phyloP scores from a whole-genome alignment of 495 filamentous ascomycete species.

The Trichoderma orchidacearum region DNA sequence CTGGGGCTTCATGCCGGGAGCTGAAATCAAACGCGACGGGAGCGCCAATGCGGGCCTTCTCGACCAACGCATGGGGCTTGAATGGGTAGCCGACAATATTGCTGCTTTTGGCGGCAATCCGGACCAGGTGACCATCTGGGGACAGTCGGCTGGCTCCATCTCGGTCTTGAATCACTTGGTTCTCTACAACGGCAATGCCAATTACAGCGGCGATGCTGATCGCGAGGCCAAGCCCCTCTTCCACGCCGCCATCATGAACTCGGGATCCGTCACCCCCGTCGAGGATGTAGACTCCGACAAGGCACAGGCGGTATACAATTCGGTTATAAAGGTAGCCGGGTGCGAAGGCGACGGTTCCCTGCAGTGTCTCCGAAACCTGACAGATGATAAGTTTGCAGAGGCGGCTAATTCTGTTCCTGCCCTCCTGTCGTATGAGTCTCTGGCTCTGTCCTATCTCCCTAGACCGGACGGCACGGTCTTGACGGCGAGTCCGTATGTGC shows the following conservation, averaged over 20 bases:
- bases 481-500: constrained; percentile 26
- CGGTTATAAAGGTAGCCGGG: constrained; percentile 31
- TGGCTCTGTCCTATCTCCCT: constrained; percentile 34
- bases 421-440: constrained; percentile 30
- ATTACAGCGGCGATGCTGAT: constrained; percentile 45
- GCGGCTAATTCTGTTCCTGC: constrained; percentile 39
- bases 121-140: constrained; percentile 28
- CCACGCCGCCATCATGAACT: constrained; percentile 44
- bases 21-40: not conserved
- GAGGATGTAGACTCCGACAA: constrained; percentile 36
- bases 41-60: constrained; percentile 4
- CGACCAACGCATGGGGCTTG: constrained; percentile 18
- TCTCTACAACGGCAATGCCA: constrained; percentile 39
- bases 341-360: constrained; percentile 32
- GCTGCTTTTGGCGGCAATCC: constrained; percentile 23
- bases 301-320: constrained; percentile 37
- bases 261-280: constrained; percentile 35
- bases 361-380: constrained; percentile 32
- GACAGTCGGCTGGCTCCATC: constrained; percentile 30
- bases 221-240: constrained; percentile 39
- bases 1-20: not conserved
- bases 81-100: constrained; percentile 36
- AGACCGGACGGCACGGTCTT: constrained; percentile 32
- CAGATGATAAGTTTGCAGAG: constrained; percentile 35
- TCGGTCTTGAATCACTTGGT: constrained; percentile 43